Percentiles rank a stretch among this genome's conserved stretches.
Conservation (phyloP, 2,329 filamentous ascomycete genomes). For the Pseudogymnoascus sp. region DNA sequence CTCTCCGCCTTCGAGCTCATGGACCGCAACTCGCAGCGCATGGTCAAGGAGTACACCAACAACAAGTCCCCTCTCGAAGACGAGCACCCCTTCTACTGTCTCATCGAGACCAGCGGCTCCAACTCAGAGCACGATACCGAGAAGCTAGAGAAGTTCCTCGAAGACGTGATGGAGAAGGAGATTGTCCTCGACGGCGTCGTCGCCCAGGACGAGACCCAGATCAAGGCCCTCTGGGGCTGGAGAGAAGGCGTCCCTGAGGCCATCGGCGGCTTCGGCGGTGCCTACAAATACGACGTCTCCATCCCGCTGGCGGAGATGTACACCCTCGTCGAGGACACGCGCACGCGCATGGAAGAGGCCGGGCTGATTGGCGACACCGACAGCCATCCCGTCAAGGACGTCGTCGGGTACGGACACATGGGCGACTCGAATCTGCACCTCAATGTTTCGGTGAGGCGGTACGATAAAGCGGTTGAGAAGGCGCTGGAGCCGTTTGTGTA, state of each 20-base stretch:
- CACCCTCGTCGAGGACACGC: conserved; percentile 76
- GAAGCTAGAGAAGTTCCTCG: conserved; percentile 84
- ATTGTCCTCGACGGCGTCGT: conserved; percentile 85
- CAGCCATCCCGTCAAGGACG: conserved; percentile 71
- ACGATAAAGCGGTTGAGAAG: conserved; percentile 81
- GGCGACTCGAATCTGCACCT: conserved; percentile 93
- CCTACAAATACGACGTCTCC: conserved; percentile 98
- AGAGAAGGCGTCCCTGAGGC: conserved; percentile 89
- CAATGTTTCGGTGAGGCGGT: conserved; percentile 75
- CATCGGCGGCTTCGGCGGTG: conserved; percentile 81
- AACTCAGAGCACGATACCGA: conserved; percentile 88
- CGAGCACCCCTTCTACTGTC: conserved; percentile 87
- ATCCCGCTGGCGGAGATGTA: conserved; percentile 87
- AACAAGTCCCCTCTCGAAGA: conserved; percentile 74
- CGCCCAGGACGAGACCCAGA: conserved; percentile 88
- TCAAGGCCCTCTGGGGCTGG: conserved; percentile 79
- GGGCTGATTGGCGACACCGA: conserved; percentile 72
- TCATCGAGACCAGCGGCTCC: conserved; percentile 92
- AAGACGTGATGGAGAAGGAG: conserved; percentile 81
- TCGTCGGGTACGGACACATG: conserved; percentile 98
- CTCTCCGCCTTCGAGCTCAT: conserved; percentile 96
- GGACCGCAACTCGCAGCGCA: conserved; percentile 73
- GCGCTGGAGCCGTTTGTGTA: conserved; percentile 91
- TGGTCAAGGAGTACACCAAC: conserved; percentile 67
- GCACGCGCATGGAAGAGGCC: conserved; percentile 61